Base-by-base conservation (phyloP, 805 yeast genomes). In the Pichia pseudocactophila region DNA sequence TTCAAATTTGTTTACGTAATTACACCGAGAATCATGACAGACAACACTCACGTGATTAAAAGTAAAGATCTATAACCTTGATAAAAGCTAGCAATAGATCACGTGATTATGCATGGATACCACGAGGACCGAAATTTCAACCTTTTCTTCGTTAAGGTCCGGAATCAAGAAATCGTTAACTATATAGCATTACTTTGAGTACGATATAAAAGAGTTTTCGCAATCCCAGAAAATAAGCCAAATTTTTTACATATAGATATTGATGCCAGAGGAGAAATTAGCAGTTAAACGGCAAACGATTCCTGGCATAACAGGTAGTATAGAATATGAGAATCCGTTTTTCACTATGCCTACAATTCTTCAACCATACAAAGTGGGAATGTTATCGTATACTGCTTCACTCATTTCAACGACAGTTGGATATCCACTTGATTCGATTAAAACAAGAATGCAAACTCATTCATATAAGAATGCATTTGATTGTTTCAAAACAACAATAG, bases 381-480 rank as follows among this genome's bases (percentile, higher is more conserved):
- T 78, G 2, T 55, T 82, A 40, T 84, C 92, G 0, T 82, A 78
- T 50, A 60, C 76, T 0, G 66, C 89, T 2, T 79, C 88, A 0
- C 59, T 81, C 34, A 59, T 72, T 11, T 71, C 88, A 16, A 80
- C 88, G 1, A 65, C 76, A 3, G 70, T 78, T n/a, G 94, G 92
- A 16, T 86, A 79, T 54, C 96, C 96, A 0, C 61, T 86, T 39
- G 96, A 86, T 57, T 81, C 92, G n/a, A 68, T 87, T 45, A 86
- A 86, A 59, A 87, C 95, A 0, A 67, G 95, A 46, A 79, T 83
- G 78, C 96, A 86, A 58, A 82, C 94, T 0, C 81, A 83, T 54
- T 68, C 72, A 41, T 85, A 76, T 62, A 63, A 64, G 13, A 70
- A 74, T 39, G 70, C 80, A 22, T 57, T 68, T 40, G 76, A 75